Evolutionary conservation across 140 eudicot species (phyloP).

Genomic region (Erigeron philadelphicus): DNA sequence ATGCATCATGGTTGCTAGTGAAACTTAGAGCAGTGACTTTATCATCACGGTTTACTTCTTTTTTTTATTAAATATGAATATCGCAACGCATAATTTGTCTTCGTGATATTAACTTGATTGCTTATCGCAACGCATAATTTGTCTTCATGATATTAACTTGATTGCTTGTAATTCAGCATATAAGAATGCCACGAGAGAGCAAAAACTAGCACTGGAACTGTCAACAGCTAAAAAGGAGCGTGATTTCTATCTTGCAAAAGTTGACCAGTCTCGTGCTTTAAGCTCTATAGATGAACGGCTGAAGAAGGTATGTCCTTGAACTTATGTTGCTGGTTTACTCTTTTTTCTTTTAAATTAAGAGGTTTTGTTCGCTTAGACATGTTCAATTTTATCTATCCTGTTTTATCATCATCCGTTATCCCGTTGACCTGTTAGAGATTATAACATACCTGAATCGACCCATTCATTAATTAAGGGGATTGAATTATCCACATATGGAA

Average conservation of each 20-base stretch:
- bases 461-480: no score
- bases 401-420: no score
- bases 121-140: neutral
- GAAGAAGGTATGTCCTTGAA: conserved; percentile 55
- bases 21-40: no score
- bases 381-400: no score
- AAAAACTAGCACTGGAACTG: conserved; percentile 73
- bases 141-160: conserved; percentile 16
- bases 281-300: conserved; percentile 68
- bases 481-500: no score
- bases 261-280: conserved; percentile 67
- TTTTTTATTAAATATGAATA: no score
- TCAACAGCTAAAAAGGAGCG: conserved; percentile 85
- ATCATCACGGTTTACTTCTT: no score
- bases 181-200: conserved; percentile 76
- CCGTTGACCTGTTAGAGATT: no score
- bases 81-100: no score
- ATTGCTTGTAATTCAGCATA: conserved; percentile 39
- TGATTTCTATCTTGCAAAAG: conserved; percentile 74
- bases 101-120: no score
- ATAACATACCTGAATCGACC: no score
- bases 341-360: neutral
- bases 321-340: neutral
- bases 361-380: neutral
- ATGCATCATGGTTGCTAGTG: no score